Evolutionary conservation across 371 early-diverging fungal species (phyloP).

Genomic region (Fennellomyces sp.): DNA sequence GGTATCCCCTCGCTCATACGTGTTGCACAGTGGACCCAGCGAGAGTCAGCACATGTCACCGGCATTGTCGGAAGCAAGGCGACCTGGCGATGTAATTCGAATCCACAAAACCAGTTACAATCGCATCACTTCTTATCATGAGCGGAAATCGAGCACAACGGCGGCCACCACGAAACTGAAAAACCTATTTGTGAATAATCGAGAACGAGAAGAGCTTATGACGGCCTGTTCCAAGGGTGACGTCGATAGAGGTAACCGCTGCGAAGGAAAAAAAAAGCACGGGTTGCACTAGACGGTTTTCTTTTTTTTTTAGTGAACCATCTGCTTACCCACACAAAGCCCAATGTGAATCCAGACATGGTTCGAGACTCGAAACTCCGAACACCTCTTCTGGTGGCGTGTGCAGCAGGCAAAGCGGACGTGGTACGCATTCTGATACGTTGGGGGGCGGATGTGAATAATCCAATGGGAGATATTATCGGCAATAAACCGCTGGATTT

Average conservation of each 20-base stretch:
- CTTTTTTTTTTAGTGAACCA: slow-evolving; percentile 23
- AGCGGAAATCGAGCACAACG: slow-evolving; percentile 8
- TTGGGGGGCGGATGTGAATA: slow-evolving; percentile 49
- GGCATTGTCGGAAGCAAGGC: slow-evolving; percentile 6
- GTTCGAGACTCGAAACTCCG: slow-evolving; percentile 49
- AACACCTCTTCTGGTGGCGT: slow-evolving; percentile 48
- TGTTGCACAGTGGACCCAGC: not conserved
- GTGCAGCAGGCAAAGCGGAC: slow-evolving; percentile 48
- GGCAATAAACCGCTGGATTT: slow-evolving; percentile 52
- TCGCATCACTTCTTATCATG: not conserved
- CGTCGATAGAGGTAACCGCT: slow-evolving; percentile 31
- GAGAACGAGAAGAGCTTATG: slow-evolving; percentile 44
- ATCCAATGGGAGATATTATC: slow-evolving; percentile 48
- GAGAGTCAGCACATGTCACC: slow-evolving; percentile 9
- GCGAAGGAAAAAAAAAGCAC: not conserved
- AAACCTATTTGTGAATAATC: slow-evolving; percentile 33
- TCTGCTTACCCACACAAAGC: slow-evolving; percentile 26
- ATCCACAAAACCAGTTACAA: not conserved
- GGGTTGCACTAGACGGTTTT: no score
- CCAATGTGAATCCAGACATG: slow-evolving; percentile 38
- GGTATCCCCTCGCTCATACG: not conserved
- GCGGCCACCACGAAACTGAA: slow-evolving; percentile 29
- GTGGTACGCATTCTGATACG: slow-evolving; percentile 33
- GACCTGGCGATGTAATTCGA: slow-evolving; percentile 7
- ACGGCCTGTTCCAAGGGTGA: slow-evolving; percentile 44